These are phyloP conservation scores for Dothistroma septosporum DNA, from an alignment of 2,329 filamentous ascomycete genomes.

Conservation along the genomic window DNA sequence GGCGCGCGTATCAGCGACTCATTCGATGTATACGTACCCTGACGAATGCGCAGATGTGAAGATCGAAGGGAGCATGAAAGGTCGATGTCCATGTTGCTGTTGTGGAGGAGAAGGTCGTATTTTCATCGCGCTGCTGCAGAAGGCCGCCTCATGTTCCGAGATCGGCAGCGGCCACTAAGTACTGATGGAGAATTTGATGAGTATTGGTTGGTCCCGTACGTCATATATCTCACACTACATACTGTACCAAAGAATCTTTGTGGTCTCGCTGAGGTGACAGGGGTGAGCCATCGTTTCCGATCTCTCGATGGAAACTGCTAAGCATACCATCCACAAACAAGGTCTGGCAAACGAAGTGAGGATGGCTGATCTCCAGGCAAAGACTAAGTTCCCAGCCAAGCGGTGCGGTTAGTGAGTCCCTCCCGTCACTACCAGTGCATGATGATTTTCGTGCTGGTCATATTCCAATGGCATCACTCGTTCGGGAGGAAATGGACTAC, in stretches of 20 bases:
- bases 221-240: too few species aligned
- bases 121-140: too few species aligned
- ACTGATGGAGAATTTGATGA: background rate
- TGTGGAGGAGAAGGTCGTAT: too few species aligned
- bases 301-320: slow-evolving; percentile 20
- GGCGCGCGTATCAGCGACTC: too few species aligned
- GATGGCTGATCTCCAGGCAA: slow-evolving; percentile 26
- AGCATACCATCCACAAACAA: slow-evolving; percentile 17
- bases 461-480: background rate
- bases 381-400: slow-evolving; percentile 46
- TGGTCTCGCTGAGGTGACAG: background rate
- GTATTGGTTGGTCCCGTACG: background rate
- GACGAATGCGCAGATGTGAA: too few species aligned
- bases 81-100: too few species aligned
- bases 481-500: background rate
- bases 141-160: background rate
- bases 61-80: too few species aligned
- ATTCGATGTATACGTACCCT: too few species aligned
- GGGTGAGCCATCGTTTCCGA: background rate
- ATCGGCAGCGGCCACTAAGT: too few species aligned
- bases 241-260: background rate
- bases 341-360: slow-evolving; percentile 20
- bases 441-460: slow-evolving; percentile 3
- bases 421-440: background rate
- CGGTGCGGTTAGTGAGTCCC: slow-evolving; percentile 47